Conservation (phyloP, 495 filamentous ascomycete genomes). For the Coniosporium apollinis region DNA sequence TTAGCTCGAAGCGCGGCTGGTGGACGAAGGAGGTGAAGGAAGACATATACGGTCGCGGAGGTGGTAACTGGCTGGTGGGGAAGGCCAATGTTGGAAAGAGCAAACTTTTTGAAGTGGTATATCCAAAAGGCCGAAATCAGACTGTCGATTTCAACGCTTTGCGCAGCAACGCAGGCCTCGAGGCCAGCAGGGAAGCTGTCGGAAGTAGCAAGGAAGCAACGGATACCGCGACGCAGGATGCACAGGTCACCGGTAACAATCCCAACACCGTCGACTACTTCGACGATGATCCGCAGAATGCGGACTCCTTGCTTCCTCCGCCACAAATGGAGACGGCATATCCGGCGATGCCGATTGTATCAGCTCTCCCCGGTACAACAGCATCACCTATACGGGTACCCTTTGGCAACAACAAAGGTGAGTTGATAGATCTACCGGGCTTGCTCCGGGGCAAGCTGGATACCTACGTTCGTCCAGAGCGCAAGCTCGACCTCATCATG, state of each 20-base stretch:
- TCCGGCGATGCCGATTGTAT: constrained; percentile 69
- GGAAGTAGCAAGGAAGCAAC: not conserved
- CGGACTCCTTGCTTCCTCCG: constrained; percentile 46
- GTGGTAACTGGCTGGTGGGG: constrained; percentile 94
- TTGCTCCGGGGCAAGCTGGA: constrained; percentile 57
- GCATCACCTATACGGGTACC: constrained; percentile 82
- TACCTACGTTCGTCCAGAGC: constrained; percentile 42
- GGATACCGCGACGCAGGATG: not conserved
- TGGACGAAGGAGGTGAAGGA: constrained; percentile 79
- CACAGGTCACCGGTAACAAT: not conserved
- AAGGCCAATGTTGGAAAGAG: constrained; percentile 97
- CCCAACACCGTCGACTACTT: not conserved
- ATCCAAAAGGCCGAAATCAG: constrained; percentile 58
- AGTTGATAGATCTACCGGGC: constrained; percentile 89
- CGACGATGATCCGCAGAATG: not conserved
- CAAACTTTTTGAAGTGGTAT: constrained; percentile 67
- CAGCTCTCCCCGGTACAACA: constrained; percentile 78
- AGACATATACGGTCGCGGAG: constrained; percentile 59
- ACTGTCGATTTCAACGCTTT: constrained; percentile 17
- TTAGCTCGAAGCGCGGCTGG: constrained; percentile 71
- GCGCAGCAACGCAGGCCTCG: constrained; percentile 11
- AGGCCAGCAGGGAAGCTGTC: constrained; percentile 7
- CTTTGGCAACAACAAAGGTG: constrained; percentile 69
- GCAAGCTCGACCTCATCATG: constrained; percentile 59
- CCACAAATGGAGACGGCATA: constrained; percentile 51